Evolutionary conservation across 192 early-diverging fungal species (phyloP), one percentile per base, ranked within the genome.

Genomic region (Coemansia sp.): DNA sequence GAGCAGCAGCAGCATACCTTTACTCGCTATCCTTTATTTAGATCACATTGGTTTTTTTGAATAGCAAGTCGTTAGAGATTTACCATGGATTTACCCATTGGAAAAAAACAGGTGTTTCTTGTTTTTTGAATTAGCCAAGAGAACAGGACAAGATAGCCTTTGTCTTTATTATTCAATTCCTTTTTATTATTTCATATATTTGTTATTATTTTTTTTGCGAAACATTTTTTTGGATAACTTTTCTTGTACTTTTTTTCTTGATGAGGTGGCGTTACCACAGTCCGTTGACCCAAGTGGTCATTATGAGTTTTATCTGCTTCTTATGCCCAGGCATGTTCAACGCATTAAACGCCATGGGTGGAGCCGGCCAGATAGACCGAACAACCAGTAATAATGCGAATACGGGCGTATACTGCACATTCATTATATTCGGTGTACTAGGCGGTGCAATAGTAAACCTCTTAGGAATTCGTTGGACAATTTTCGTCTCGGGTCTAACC

Each of bases 271-370:
- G 71, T 2, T 80, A 81, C 63, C 76, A 81, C 66, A 85, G 87
- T 11, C 86, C 90, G 12, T 54, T 89, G 71, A 76, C 76, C 38
- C 91, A 92, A 71, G 87, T 92, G 41, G 74, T 88, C 66, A 85
- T 91, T 33, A 77, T 89, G 67, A 85, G 89, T 68, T 86, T 91
- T 66, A 85, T 91, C 33, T 90, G 89, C 68, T 91, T 91, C 78
- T 85, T 87, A 51, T 90, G 90, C 70, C 89, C 89, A 73, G 90
- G 90, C 66, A 91, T 91, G 88, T 91, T 88, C 47, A 90, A 90
- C 47, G 87, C 88, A 33, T 76, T 89, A 20, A 74, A 75, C 65
- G 72, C 72, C 8, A 67, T 68, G 59, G 72, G 65, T 13, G 72
- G 72, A 13, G 66, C 66, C 2, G 72, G 66, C 0, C 68, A 81